Evolutionary conservation across 148 eudicot genomes (phyloP).

Genomic region (Chenopodium berlandieri): DNA sequence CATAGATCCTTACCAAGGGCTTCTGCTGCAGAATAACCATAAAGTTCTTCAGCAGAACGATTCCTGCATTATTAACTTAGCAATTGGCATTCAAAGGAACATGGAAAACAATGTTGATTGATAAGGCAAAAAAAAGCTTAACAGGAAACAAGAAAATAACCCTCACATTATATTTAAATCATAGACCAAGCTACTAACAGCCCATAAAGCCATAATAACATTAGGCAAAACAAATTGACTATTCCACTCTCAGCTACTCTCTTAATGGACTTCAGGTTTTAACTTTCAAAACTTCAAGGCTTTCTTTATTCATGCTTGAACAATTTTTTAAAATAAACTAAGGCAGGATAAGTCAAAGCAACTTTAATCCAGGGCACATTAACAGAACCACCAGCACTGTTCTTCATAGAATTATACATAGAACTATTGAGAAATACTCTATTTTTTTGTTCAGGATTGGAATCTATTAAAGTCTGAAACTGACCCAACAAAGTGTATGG

Average conservation of each 20-base stretch:
- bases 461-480: background rate
- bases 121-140: background rate
- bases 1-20: constrained; percentile 62
- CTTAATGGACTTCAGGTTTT: too few relatives aligned
- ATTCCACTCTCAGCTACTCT: background rate
- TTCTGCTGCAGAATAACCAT: constrained; percentile 78
- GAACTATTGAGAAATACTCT: background rate
- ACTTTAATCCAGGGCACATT: background rate
- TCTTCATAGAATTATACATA: background rate
- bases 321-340: background rate
- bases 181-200: background rate
- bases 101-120: background rate
- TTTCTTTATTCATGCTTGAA: background rate
- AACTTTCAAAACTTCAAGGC: background rate
- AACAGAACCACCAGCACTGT: background rate
- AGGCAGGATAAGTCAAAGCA: background rate
- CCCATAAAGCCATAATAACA: background rate
- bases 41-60: constrained; percentile 69
- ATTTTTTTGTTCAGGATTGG: background rate
- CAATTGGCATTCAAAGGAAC: constrained; percentile 23
- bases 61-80: constrained; percentile 64
- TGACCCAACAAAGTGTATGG: background rate
- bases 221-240: background rate
- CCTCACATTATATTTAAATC: background rate
- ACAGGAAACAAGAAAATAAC: background rate